phyloP scores from a whole-genome alignment of 176 grass and related monocot genomes.

The Bothriochloa decipiens region DNA sequence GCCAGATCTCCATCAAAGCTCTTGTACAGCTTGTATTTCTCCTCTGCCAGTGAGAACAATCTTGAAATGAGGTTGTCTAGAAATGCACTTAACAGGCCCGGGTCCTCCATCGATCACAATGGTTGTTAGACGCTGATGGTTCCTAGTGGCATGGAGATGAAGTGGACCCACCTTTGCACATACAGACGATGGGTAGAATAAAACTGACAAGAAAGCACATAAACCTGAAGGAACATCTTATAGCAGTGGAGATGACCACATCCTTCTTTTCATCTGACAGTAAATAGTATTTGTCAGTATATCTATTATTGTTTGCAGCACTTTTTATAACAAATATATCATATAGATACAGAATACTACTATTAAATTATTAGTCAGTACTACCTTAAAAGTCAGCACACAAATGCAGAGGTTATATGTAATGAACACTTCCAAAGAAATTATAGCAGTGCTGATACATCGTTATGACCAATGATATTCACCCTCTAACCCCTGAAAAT shows the following conservation, averaged over 20 bases:
- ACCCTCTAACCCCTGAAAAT: neutral
- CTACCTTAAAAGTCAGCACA: neutral
- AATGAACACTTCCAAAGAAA: neutral
- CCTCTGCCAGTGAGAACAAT: neutral
- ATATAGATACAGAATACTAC: neutral
- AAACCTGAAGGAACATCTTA: neutral
- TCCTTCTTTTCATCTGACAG: neutral
- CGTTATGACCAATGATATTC: neutral
- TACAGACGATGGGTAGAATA: neutral
- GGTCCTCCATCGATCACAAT: conserved; percentile 9
- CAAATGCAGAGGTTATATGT: neutral
- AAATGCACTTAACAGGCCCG: neutral
- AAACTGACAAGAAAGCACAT: neutral
- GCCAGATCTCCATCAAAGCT: neutral
- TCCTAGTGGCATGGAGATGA: neutral
- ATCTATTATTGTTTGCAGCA: neutral
- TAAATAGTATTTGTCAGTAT: neutral
- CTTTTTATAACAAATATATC: neutral
- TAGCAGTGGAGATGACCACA: neutral
- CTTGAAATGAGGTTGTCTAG: neutral
- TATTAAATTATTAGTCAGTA: neutral
- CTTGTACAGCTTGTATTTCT: conserved; percentile 2
- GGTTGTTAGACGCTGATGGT: neutral
- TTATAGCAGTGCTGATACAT: neutral
- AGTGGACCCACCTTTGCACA: neutral